A percentile compares a stretch with the other conserved stretches of the same genome.
Conservation (phyloP, 306 rosid species). For the Medicago ruthenica region DNA sequence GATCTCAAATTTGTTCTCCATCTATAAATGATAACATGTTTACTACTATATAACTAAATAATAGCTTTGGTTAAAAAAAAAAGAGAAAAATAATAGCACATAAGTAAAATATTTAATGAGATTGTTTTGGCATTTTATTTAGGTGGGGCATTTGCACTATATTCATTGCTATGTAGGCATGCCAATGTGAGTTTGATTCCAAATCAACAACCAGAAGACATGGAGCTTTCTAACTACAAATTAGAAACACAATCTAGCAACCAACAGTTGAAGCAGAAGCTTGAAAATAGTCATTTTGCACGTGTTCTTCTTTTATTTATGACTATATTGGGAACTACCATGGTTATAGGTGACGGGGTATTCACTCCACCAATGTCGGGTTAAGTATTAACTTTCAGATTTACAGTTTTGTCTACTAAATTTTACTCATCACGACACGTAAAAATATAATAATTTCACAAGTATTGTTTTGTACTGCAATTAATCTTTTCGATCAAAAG, state of each 20-base stretch:
- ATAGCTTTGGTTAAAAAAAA: too few species aligned
- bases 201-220: constrained; percentile 66
- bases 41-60: too few species aligned
- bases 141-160: constrained; percentile 79
- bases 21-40: too few species aligned
- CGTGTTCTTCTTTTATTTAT: constrained; percentile 49
- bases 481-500: too few species aligned
- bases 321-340: constrained; percentile 61
- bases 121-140: not conserved
- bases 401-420: not conserved
- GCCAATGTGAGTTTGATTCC: constrained; percentile 60
- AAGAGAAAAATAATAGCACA: too few species aligned
- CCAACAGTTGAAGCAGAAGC: constrained; percentile 47
- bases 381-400: not conserved
- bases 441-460: too few species aligned
- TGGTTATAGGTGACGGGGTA: constrained; percentile 79
- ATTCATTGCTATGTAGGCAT: constrained; percentile 61
- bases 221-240: constrained; percentile 58
- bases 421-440: too few species aligned
- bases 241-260: constrained; percentile 45
- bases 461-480: too few species aligned
- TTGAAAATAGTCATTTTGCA: constrained; percentile 51
- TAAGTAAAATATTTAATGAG: not conserved
- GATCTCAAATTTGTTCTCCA: too few species aligned
- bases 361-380: constrained; percentile 77